Conservation (phyloP, 2,329 filamentous ascomycete genomes). For the Metarhizium anisopliae region DNA sequence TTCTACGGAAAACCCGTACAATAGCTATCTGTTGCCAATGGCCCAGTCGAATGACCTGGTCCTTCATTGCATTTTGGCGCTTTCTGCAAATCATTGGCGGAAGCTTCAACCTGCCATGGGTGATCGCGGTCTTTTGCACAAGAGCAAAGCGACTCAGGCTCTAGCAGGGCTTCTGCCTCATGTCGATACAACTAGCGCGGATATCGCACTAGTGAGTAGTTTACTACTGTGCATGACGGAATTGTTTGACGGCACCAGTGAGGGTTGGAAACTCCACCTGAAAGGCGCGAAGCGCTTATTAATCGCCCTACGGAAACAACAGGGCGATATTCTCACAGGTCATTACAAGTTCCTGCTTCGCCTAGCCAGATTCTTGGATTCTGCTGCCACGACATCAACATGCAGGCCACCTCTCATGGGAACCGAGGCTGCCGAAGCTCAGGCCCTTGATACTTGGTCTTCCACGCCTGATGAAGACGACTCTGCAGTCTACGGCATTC, state of each 20-base stretch:
- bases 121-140: conserved; percentile 20
- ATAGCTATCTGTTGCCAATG: conserved; percentile 22
- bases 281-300: conserved; percentile 31
- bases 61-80: conserved; percentile 22
- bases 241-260: conserved; percentile 31
- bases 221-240: conserved; percentile 33
- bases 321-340: conserved; percentile 24
- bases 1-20: conserved; percentile 21
- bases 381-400: conserved; percentile 23
- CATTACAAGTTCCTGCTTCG: conserved; percentile 28
- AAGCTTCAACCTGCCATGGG: conserved; percentile 21
- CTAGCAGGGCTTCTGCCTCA: conserved; percentile 24
- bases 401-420: conserved; percentile 25
- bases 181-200: conserved; percentile 20
- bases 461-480: conserved; percentile 21
- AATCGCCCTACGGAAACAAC: conserved; percentile 20
- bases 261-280: conserved; percentile 32
- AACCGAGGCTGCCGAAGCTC: conserved; percentile 19
- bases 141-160: conserved; percentile 22
- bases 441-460: conserved; percentile 17
- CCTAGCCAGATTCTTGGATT: conserved; percentile 23
- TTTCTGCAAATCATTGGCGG: conserved; percentile 26
- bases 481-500: conserved; percentile 25
- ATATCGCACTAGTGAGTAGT: conserved; percentile 29
- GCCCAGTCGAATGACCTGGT: conserved; percentile 23